Evolutionary conservation across 2,329 filamentous ascomycete species (phyloP).

Genomic region (Septoria petroselini): DNA sequence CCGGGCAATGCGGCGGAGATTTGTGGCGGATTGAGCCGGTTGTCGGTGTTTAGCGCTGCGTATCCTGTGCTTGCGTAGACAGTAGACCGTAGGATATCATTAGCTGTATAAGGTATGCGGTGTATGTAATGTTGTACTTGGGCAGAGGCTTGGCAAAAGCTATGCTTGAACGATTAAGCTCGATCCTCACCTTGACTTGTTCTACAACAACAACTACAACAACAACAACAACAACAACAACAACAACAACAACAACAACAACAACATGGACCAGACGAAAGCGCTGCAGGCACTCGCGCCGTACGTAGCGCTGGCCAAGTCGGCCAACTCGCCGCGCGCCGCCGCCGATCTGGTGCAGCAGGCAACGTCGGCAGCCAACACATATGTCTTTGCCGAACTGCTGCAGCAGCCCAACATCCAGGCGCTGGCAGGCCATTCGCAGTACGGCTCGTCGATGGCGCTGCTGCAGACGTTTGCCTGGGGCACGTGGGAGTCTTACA

Average conservation of each 20-base stretch:
- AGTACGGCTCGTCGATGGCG: constrained; percentile 62
- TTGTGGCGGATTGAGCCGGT: constrained; percentile 31
- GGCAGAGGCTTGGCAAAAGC: too few species aligned
- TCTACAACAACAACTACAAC: too few species aligned
- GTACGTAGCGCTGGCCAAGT: constrained; percentile 85
- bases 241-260: too few species aligned
- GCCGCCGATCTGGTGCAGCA: constrained; percentile 81
- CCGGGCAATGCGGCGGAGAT: constrained; percentile 32
- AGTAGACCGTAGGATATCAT: too few species aligned
- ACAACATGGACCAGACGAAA: constrained; percentile 67
- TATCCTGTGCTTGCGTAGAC: constrained; percentile 15
- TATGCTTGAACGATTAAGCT: too few species aligned
- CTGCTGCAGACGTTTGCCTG: constrained; percentile 88
- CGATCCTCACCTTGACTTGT: too few species aligned
- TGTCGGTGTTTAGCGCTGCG: constrained; percentile 29
- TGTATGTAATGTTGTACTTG: too few species aligned
- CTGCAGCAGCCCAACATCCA: constrained; percentile 77
- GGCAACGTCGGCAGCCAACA: constrained; percentile 84
- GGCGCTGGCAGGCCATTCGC: constrained; percentile 60
- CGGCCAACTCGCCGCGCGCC: constrained; percentile 76
- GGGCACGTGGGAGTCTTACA: constrained; percentile 81
- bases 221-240: too few species aligned
- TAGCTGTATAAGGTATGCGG: too few species aligned
- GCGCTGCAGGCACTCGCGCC: constrained; percentile 66
- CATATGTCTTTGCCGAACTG: constrained; percentile 93